Evolutionary conservation across 1,284 basidiomycete species (phyloP), one percentile per base, ranked within the genome.

Genomic region (Vanrija sp.): DNA sequence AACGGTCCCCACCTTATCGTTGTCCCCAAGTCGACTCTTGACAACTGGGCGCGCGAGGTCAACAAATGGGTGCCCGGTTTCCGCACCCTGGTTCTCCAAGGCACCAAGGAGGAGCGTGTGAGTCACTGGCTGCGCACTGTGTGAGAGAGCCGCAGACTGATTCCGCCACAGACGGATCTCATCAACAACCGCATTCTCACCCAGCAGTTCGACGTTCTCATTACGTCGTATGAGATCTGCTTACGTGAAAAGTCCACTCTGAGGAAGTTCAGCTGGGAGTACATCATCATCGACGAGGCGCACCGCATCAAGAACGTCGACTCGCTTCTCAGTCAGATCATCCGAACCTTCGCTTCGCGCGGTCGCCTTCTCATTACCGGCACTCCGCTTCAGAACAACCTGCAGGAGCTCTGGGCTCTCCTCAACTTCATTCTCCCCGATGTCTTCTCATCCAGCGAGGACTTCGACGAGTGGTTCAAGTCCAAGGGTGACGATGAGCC

Each of bases 301-400:
- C 96, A 98, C 72, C 88, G 95, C 39, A 98, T 99, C 84, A 98
- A 98, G 81, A 98, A 98, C 68, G 93, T 95, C 67, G 92, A 98
- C 73, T 97, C 92, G 28, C 88, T 98, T 67, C 83, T 99, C 12
- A 88, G 88, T 16, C 92, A 98, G 78, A 97, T 98, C 68, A 93
- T 98, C 51, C 86, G 95, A 59, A 82, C 88, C 3, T 98, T 98
- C 78, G 85, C 85, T 65, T 90, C 88, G 45, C 85, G 95, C 43
- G 91, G 91, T 1, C 82, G 96, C 38, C 79, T 98, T 54, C 81
- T 99, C 52, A 98, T 99, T 69, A 98, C 95, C 1, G 96, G 95
- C 38, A 98, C 95, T 15, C 96, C 95, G 1, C 80, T 98, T 46
- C 96, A 97, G 78, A 99, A 98, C 80, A 98, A 91, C 78, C 78